phyloP scores from a whole-genome alignment of 2,329 filamentous ascomycete species.

The Oidium heveae region DNA sequence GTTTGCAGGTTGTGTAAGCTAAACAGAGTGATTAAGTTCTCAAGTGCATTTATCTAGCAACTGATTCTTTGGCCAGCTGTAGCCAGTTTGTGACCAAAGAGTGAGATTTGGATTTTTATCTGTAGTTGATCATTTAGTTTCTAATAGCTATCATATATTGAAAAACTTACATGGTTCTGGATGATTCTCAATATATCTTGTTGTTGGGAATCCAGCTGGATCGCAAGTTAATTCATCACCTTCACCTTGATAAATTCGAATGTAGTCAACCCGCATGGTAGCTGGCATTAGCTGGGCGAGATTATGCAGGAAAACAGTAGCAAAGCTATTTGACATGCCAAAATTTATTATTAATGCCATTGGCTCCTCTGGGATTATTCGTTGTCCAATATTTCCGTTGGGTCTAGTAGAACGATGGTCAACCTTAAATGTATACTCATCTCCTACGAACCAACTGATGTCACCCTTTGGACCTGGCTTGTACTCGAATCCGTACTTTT shows the following conservation, averaged over 20 bases:
- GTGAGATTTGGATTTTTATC: slow-evolving; percentile 36
- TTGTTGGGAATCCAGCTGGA: slow-evolving; percentile 39
- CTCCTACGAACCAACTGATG: slow-evolving; percentile 44
- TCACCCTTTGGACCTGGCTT: slow-evolving; percentile 30
- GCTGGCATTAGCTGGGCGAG: slow-evolving; percentile 31
- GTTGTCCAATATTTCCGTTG: slow-evolving; percentile 44
- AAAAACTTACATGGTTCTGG: slow-evolving; percentile 24
- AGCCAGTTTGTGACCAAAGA: slow-evolving; percentile 26
- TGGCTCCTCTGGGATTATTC: slow-evolving; percentile 39
- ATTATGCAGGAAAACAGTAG: slow-evolving; percentile 30
- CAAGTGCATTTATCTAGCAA: slow-evolving; percentile 28
- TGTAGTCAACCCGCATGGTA: slow-evolving; percentile 41
- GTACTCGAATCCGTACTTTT: slow-evolving; percentile 38
- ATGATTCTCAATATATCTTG: slow-evolving; percentile 37
- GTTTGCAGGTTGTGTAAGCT: background rate
- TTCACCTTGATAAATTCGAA: slow-evolving; percentile 43
- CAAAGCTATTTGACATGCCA: slow-evolving; percentile 43
- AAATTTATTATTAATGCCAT: slow-evolving; percentile 43
- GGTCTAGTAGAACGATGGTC: slow-evolving; percentile 32
- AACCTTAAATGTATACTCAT: slow-evolving; percentile 37
- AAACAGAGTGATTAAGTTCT: background rate
- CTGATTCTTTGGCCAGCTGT: slow-evolving; percentile 33
- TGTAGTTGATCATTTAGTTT: slow-evolving; percentile 1
- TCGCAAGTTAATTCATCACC: slow-evolving; percentile 38
- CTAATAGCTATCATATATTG: background rate